Evolutionary conservation across 1,284 basidiomycete genomes (phyloP).

Genomic region (Xanthoconium separans): DNA sequence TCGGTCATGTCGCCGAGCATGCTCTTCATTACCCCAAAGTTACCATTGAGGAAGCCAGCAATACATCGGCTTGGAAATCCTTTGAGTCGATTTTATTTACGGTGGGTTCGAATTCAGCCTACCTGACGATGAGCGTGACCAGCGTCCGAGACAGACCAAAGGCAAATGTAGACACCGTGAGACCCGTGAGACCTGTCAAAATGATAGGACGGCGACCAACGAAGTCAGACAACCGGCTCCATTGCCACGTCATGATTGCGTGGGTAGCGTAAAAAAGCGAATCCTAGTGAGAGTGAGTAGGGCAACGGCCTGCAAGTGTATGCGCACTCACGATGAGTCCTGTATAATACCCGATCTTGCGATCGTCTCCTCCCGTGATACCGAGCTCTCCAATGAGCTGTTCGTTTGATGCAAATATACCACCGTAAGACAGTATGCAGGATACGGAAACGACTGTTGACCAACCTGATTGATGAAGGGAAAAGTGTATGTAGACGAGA

Average conservation of each 20-base stretch:
- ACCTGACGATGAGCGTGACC: conserved; percentile 61
- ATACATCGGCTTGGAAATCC: conserved; percentile 29
- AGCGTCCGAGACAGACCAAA: conserved; percentile 73
- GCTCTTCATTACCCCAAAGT: conserved; percentile 32
- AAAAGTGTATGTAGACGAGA: conserved; percentile 23
- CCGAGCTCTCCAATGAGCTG: conserved; percentile 36
- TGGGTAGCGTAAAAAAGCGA: conserved; percentile 71
- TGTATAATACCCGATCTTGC: conserved; percentile 63
- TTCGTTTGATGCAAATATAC: too few relatives aligned
- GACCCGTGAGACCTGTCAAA: conserved; percentile 60
- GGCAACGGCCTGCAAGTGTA: neutral
- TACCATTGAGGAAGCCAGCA: conserved; percentile 21
- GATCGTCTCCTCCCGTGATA: conserved; percentile 47
- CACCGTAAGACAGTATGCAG: too few relatives aligned
- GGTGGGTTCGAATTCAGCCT: neutral
- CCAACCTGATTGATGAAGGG: conserved; percentile 32
- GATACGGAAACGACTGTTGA: neutral
- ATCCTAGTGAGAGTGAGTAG: conserved; percentile 45
- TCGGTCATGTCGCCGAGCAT: conserved; percentile 54
- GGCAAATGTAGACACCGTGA: conserved; percentile 66
- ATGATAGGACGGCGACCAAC: conserved; percentile 73
- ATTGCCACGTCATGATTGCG: conserved; percentile 69
- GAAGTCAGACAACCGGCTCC: conserved; percentile 70
- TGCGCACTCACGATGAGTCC: conserved; percentile 51
- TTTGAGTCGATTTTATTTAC: neutral